These are phyloP conservation scores for Phialocephala subalpina DNA, from an alignment of 2,329 filamentous ascomycete genomes.

Conservation along the genomic window DNA sequence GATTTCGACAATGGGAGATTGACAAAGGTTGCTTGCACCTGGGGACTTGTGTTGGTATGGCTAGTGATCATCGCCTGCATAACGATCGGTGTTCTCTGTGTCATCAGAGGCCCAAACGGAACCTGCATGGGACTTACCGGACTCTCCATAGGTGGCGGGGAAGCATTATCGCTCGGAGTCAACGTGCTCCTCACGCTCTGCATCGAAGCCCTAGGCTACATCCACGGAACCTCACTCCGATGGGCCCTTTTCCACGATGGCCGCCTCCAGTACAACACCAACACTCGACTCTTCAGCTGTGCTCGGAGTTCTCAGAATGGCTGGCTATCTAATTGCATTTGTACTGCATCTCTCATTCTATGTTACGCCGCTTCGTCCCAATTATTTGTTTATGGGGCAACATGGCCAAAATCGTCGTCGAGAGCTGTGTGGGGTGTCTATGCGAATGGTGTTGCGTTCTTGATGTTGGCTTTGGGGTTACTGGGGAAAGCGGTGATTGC, in stretches of 20 bases:
- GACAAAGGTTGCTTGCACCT: neutral
- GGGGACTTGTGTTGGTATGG: neutral
- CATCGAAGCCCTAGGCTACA: neutral
- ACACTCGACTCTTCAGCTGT: neutral
- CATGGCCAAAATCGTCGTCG: neutral
- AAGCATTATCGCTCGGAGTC: neutral
- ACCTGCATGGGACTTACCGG: neutral
- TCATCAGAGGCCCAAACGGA: neutral
- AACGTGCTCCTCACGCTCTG: neutral
- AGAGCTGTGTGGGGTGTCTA: too few species aligned
- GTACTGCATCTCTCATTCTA: neutral
- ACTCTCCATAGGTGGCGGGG: neutral
- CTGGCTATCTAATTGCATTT: neutral
- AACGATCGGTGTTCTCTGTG: neutral
- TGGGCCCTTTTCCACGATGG: neutral
- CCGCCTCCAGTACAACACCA: neutral
- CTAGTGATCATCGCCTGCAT: neutral
- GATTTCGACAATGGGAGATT: neutral
- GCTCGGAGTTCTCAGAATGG: neutral
- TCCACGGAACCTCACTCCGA: neutral
- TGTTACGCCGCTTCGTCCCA: neutral
- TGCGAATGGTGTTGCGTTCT: neutral
- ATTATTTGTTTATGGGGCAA: neutral
- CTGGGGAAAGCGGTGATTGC: neutral
- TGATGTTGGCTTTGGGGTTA: neutral